phyloP scores from a whole-genome alignment of 108 stramenopile genomes.

The Skeletonema costatum region DNA sequence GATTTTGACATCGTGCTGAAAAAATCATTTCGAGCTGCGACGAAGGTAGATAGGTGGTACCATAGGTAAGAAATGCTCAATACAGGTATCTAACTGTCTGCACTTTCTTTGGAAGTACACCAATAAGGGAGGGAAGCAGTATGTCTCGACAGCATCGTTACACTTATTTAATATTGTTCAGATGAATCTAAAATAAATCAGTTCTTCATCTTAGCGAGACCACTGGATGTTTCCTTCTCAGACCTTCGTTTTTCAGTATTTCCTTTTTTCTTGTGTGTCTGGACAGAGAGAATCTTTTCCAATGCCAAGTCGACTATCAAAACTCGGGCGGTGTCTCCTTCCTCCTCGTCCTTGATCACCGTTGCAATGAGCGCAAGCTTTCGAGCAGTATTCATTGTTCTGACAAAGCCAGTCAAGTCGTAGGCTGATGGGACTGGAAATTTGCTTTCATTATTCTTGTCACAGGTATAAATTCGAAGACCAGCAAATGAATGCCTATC shows the following conservation, averaged over 20 bases:
- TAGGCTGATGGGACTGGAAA: slow-evolving; percentile 70
- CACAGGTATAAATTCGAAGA: slow-evolving; percentile 55
- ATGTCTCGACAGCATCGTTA: background rate
- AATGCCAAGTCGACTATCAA: slow-evolving; percentile 79
- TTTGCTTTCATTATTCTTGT: slow-evolving; percentile 7
- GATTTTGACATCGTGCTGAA: background rate
- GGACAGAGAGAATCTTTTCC: slow-evolving; percentile 68
- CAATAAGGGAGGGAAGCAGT: no score
- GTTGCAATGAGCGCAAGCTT: slow-evolving; percentile 82
- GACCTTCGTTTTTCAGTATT: slow-evolving; percentile 33
- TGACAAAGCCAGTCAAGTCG: slow-evolving; percentile 75
- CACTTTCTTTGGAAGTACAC: no score
- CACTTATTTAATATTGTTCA: background rate
- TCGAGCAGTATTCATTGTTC: slow-evolving; percentile 82
- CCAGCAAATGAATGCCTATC: slow-evolving; percentile 90
- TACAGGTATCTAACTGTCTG: no score
- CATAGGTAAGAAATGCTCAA: no score
- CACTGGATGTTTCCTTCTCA: slow-evolving; percentile 12
- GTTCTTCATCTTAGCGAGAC: background rate
- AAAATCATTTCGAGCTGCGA: background rate
- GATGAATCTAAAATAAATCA: background rate
- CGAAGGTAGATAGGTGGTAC: no score
- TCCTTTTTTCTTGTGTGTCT: slow-evolving; percentile 52
- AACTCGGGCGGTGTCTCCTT: slow-evolving; percentile 33
- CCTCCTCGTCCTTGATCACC: slow-evolving; percentile 38